Base-by-base conservation (phyloP, 163 green algal genomes). In the Volvox carteri region DNA sequence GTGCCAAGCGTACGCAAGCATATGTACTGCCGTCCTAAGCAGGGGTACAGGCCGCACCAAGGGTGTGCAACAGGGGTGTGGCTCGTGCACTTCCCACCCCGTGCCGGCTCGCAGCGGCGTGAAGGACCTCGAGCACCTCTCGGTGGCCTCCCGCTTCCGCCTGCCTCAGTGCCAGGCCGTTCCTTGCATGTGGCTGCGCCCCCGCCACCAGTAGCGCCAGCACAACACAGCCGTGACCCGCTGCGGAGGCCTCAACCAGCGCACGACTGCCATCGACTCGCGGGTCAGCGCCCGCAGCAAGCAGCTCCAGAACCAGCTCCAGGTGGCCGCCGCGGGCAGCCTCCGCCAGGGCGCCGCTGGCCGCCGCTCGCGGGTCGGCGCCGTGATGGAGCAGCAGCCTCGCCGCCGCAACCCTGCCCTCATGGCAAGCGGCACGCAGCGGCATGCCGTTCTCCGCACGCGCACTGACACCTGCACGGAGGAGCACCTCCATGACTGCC, bases 201-300 rank as follows among this genome's bases (percentile, higher is more conserved):
- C 83, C 83, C 16, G 83, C 83, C 30, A 74, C 68, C 25, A 88
- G 68, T 37, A 88, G 67, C 67, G 68, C 83, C 25, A 88, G 37
- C 83, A 74, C 83, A 6, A 73, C 48, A 3, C 30, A 33, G 9
- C 33, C 83, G 50, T 73, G 70, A 1, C 83, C 83, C 18, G 35
- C 83, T 52, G 83, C 67, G 1, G 83, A 46, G 25, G 83, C 83
- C 68, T 73, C 83, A 3, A 62, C 35, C 48, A 88, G 67, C 28
- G 83, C 70, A 1, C 68, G 48, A 37, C 83, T 81, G 68, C 68
- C 67, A 48, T 73, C 83, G 35, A 65, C 68, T 7, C 68, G 25
- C 37, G 83, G 68, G 25, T 83, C 68, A 0, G 83, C 48, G 14
- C 83, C 83, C 28, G 68, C 35, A 33, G 50, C 68, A 50, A 88